These are phyloP conservation scores for Kurtzmaniella cleridarum DNA, from an alignment of 805 yeast genomes.

Conservation along the genomic window DNA sequence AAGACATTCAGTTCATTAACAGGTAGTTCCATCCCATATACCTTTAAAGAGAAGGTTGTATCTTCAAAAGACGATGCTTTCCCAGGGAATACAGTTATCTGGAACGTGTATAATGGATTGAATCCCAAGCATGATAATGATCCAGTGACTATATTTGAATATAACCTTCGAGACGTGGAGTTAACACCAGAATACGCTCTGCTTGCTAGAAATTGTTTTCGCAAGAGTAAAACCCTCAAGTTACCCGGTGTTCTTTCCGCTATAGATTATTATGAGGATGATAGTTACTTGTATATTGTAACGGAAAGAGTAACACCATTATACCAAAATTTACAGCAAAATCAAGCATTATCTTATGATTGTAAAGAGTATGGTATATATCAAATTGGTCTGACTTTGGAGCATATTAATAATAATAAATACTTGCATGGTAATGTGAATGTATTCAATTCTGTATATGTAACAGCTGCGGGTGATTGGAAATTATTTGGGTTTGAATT, in stretches of 20 bases:
- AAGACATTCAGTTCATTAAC: conserved; percentile 56
- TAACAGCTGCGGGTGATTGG: conserved; percentile 74
- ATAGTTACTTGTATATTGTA: conserved; percentile 50
- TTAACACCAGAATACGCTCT: conserved; percentile 17
- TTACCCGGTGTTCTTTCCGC: conserved; percentile 66
- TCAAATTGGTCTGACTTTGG: conserved; percentile 49
- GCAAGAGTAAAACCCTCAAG: conserved; percentile 49
- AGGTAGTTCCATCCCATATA: conserved; percentile 55
- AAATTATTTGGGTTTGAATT: conserved; percentile 78
- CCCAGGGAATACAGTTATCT: conserved; percentile 37
- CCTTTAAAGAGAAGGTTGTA: conserved; percentile 41
- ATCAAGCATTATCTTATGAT: conserved; percentile 21
- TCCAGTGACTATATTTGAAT: conserved; percentile 61
- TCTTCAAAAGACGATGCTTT: conserved; percentile 15
- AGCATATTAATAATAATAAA: conserved; percentile 53
- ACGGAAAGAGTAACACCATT: conserved; percentile 66
- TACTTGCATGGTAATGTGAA: conserved; percentile 60
- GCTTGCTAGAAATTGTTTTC: conserved; percentile 33
- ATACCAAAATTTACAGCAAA: conserved; percentile 16
- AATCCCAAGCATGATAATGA: conserved; percentile 45
- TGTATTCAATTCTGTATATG: conserved; percentile 49
- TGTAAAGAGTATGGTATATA: conserved; percentile 51
- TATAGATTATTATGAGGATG: conserved; percentile 61
- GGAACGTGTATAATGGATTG: conserved; percentile 61
- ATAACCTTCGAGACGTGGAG: conserved; percentile 39